phyloP scores from a whole-genome alignment of 306 rosid species.

The Trichosanthes cucumerina region DNA sequence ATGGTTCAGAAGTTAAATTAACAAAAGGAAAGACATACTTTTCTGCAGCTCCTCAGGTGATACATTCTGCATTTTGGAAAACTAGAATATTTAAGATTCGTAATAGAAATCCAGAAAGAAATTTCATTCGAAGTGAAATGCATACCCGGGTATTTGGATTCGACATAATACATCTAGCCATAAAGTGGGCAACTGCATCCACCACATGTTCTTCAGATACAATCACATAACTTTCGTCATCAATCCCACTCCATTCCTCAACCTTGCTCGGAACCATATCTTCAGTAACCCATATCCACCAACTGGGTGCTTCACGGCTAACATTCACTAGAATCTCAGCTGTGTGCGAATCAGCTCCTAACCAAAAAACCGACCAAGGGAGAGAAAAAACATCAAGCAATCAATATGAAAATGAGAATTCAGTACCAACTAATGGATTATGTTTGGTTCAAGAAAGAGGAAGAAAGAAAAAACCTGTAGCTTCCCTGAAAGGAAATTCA shows the following conservation, averaged over 20 bases:
- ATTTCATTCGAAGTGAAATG: background rate
- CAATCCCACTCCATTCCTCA: constrained; percentile 85
- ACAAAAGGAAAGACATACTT: constrained; percentile 37
- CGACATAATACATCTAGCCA: constrained; percentile 81
- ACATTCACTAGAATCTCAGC: constrained; percentile 75
- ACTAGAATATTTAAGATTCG: constrained; percentile 10
- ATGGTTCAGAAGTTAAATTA: background rate
- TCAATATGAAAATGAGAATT: background rate
- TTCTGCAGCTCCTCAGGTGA: constrained; percentile 81
- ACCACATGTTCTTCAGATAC: constrained; percentile 83
- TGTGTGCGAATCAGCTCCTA: constrained; percentile 49
- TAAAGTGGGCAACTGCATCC: constrained; percentile 86
- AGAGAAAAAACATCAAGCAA: background rate
- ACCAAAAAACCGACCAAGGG: background rate
- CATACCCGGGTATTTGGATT: constrained; percentile 69
- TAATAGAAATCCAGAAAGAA: background rate
- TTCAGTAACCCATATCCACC: constrained; percentile 97
- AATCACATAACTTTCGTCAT: constrained; percentile 65
- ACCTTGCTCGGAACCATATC: constrained; percentile 45
- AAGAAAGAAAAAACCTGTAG: constrained; percentile 42
- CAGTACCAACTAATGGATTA: background rate
- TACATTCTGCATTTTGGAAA: constrained; percentile 48
- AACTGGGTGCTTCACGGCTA: constrained; percentile 55
- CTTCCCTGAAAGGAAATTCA: constrained; percentile 80
- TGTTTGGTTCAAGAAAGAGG: background rate